Evolutionary conservation across 805 yeast species (phyloP), one percentile per base, ranked within the genome.

Genomic region (Lipomyces orientalis): DNA sequence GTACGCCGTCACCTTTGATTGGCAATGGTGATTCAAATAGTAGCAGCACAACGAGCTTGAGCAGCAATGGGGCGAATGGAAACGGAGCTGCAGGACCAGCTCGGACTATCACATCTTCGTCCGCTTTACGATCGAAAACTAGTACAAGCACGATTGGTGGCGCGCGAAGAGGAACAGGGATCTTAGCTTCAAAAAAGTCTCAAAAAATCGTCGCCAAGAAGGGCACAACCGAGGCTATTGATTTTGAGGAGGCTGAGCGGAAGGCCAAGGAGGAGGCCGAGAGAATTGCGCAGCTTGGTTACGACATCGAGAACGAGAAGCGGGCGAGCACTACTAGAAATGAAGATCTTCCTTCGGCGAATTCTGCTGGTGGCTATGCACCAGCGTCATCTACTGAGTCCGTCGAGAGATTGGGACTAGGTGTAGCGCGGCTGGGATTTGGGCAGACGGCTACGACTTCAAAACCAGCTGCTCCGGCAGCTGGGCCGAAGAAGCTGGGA

Each of bases 201-300:
- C 67, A 70, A 55, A 72, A 74, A 64, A 54, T 76, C 19, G 76
- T 75, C 9, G 76, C 78, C 54, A 79, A 77, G 72, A 75, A 77
- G 64, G 75, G 73, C 39, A 76, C 68, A n/a, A 71, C 76, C n/a
- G 85, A 81, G 51, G 84, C 85, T 9, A 78, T 87, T 64, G 90
- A 87, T 71, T 88, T 87, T 68, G 90, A 87, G 67, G 87, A 85
- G 65, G 85, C 87, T 58, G 90, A 92, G 78, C 88, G 85, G 76
- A 89, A 89, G 75, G 98, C 97, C 29, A 87, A 89, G 77, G 83
- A 85, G 75, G 98, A 93, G 77, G 90, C 89, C 63, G 91, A 89
- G 75, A 90, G 90, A 74, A 81, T 76, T 22, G 79, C 78, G 43
- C 78, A 75, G 72, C 79, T 82, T 35, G 86, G 84, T 12, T 82